These are phyloP conservation scores for Pyrenophora tritici-repentis DNA, from an alignment of 2,329 filamentous ascomycete species.

Conservation along the genomic window DNA sequence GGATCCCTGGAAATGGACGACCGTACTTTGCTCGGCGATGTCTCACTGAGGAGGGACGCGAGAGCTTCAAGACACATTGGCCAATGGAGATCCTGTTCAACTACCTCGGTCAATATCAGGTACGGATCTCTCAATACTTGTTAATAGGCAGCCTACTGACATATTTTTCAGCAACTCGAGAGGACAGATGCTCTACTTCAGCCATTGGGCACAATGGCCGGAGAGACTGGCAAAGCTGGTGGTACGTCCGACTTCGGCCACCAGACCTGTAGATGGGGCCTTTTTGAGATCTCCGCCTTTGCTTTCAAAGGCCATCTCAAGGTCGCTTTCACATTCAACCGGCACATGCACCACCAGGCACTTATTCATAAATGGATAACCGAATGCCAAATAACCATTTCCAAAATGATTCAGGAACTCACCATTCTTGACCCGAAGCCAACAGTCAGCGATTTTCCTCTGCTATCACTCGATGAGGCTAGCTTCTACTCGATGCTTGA, in stretches of 20 bases:
- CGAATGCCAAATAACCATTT: conserved; percentile 44
- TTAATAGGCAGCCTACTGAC: conserved; percentile 20
- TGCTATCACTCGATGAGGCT: conserved; percentile 52
- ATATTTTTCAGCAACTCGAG: conserved; percentile 51
- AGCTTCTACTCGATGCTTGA: conserved; percentile 48
- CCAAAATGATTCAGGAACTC: conserved; percentile 34
- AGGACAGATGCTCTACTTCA: conserved; percentile 52
- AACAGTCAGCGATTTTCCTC: conserved; percentile 53
- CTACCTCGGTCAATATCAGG: conserved; percentile 58
- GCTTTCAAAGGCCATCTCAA: conserved; percentile 54
- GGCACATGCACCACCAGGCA: conserved; percentile 53
- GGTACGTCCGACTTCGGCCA: conserved; percentile 53
- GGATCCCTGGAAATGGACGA: conserved; percentile 42
- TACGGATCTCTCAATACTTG: conserved; percentile 25
- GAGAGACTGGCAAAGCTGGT: conserved; percentile 52
- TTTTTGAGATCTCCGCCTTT: conserved; percentile 60
- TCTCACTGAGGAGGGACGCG: conserved; percentile 36
- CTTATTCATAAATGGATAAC: conserved; percentile 52
- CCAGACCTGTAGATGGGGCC: conserved; percentile 52
- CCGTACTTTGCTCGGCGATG: conserved; percentile 53
- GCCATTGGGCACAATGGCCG: conserved; percentile 52
- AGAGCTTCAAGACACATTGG: conserved; percentile 44
- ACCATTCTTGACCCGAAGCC: conserved; percentile 34
- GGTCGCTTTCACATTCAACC: conserved; percentile 59
- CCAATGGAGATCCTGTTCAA: conserved; percentile 65